Evolutionary conservation across 2,329 filamentous ascomycete species (phyloP), one percentile per base, ranked within the genome.

Genomic region (Fusarium keratoplasticum): DNA sequence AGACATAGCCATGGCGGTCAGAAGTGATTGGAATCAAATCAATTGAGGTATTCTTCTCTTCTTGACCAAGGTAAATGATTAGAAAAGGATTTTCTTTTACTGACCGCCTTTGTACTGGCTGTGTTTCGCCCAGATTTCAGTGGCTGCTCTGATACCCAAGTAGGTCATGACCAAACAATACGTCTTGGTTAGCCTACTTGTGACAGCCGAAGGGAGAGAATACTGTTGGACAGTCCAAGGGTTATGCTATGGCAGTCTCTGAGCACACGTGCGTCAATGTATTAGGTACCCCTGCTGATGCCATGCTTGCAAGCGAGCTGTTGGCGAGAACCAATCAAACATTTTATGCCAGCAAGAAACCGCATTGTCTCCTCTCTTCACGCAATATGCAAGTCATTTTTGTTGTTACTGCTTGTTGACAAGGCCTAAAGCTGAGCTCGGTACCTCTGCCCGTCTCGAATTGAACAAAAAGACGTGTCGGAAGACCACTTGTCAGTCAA

Each of bases 401-500:
- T 22, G n/a, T 47, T 29, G 38, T 44, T 13, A 63, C 61, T 61
- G 50, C 38, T 55, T 47, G 20, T 50, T 55, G 33, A 20, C 35
- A 55, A 73, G 65, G 57, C 50, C 42, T 61, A 36, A 57, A 68
- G 31, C 35, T 61, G 33, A 22, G 31, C 10, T 54, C 61, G 11
- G 33, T 36, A n/a, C 44, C 42, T 67, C 27, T 11, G 14, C 66
- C 62, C 47, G 50, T 52, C 67, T 33, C 22, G 36, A 16, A 52
- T 27, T 38, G 29, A 31, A 29, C 36, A 61, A 38, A 33, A 33
- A 67, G 29, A 47, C 16, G 35, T 62, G 13, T 57, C 47, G 33
- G 40, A 72, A 61, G 42, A 57, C 36, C 29, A 52, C 62, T 64
- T 64, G 55, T 66, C 59, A 66, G 62, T 52, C 40, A 44, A 54